Percentiles rank a stretch among this genome's conserved stretches.
Conservation (phyloP, 129 eudicot genomes). For the Arctium lappa region DNA sequence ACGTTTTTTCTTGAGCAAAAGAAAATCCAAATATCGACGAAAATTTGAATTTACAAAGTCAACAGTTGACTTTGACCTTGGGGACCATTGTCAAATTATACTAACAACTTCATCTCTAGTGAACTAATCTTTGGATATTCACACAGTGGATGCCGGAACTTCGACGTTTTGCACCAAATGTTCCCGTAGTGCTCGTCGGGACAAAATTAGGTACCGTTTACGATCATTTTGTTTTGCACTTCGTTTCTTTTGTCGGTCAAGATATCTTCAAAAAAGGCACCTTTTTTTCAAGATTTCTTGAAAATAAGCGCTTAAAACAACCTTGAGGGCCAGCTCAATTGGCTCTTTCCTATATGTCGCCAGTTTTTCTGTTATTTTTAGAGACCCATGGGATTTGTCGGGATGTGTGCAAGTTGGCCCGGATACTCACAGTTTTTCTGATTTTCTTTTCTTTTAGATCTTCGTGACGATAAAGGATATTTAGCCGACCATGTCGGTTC, state of each 20-base stretch:
- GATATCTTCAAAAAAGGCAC: neutral
- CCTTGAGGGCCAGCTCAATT: neutral
- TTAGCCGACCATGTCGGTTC: constrained; percentile 70
- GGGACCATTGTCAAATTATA: neutral
- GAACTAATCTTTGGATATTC: constrained; percentile 15
- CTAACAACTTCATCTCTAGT: neutral
- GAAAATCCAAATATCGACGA: neutral
- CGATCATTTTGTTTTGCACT: neutral
- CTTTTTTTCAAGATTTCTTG: neutral
- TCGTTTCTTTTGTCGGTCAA: neutral
- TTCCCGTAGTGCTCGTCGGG: constrained; percentile 95
- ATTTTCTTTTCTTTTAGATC: constrained; percentile 41
- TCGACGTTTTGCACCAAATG: constrained; percentile 92
- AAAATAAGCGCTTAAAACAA: neutral
- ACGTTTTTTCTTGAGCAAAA: neutral
- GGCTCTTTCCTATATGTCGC: neutral
- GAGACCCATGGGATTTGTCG: neutral
- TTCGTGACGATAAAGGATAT: constrained; percentile 76
- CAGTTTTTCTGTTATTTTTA: neutral
- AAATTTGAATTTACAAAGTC: neutral
- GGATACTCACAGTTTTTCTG: neutral
- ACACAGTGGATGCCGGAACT: constrained; percentile 99
- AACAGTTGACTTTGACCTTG: constrained; percentile 6
- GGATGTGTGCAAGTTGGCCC: too few relatives aligned
- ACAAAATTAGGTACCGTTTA: constrained; percentile 72